Percentiles rank a stretch among this genome's conserved stretches.
phyloP scores from a whole-genome alignment of 192 early-diverging fungal genomes.

The Rhizoclosmatium sp. region DNA sequence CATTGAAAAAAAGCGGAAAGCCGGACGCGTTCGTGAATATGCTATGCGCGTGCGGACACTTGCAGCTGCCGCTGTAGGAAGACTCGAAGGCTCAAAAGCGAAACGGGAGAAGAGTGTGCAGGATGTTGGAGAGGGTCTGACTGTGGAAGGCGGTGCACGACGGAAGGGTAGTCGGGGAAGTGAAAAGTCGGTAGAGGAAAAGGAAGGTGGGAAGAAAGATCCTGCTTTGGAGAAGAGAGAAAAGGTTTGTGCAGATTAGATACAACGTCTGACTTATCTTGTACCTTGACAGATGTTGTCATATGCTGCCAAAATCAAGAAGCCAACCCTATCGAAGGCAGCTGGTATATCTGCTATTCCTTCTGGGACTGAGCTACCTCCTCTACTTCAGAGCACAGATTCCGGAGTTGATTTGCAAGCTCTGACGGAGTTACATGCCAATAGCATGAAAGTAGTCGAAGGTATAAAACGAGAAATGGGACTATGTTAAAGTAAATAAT shows the following conservation, averaged over 20 bases:
- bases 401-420: conserved; percentile 17
- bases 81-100: neutral
- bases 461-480: conserved; percentile 30
- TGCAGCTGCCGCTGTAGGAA: neutral
- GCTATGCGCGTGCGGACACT: neutral
- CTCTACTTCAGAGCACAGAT: neutral
- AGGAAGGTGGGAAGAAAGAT: neutral
- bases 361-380: neutral
- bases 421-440: conserved; percentile 3
- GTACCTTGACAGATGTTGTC: conserved; percentile 11
- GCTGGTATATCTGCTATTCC: conserved; percentile 18
- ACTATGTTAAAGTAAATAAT: conserved; percentile 12
- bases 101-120: neutral
- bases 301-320: conserved; percentile 23
- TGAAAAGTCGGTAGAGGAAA: neutral
- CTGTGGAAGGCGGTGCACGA: neutral
- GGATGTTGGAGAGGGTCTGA: neutral
- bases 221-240: conserved; percentile 3
- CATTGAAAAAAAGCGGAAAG: conserved; percentile 12
- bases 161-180: neutral
- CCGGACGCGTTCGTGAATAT: neutral
- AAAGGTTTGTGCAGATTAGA: conserved; percentile 5
- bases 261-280: neutral
- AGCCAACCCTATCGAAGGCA: conserved; percentile 14
- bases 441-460: conserved; percentile 25